Conservation (phyloP, 805 yeast genomes). For the Starmerella cellae region DNA sequence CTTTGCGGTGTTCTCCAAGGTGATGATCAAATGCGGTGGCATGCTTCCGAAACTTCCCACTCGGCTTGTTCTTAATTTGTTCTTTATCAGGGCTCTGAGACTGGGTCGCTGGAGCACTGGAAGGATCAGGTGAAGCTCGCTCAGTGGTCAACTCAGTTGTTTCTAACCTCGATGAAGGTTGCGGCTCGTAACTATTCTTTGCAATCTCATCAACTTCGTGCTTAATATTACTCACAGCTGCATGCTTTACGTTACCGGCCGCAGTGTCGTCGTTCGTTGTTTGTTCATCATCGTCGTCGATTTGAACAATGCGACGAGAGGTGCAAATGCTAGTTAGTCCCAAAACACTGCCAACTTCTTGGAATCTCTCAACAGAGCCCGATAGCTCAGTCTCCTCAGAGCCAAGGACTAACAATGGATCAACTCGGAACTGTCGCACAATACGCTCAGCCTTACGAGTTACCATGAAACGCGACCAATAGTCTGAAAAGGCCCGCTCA, state of each 20-base stretch:
- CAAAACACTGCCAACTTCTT: slow-evolving; percentile 27
- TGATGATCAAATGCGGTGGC: neutral
- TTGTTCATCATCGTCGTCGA: neutral
- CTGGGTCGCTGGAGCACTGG: too few species aligned
- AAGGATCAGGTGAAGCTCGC: too few species aligned
- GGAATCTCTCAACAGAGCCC: slow-evolving; percentile 23
- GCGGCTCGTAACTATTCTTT: neutral
- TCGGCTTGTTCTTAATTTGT: neutral
- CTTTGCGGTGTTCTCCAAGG: slow-evolving; percentile 1
- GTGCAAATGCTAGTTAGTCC: slow-evolving; percentile 30
- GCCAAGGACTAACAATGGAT: slow-evolving; percentile 36
- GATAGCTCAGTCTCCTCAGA: slow-evolving; percentile 29
- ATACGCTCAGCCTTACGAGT: slow-evolving; percentile 23
- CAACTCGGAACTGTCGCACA: slow-evolving; percentile 32
- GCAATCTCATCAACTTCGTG: neutral
- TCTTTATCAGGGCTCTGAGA: neutral
- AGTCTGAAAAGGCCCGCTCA: slow-evolving; percentile 20
- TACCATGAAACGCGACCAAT: slow-evolving; percentile 29
- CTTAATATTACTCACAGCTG: neutral
- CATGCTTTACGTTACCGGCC: neutral
- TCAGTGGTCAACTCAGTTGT: too few species aligned
- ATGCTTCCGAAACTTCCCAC: neutral
- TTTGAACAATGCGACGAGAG: slow-evolving; percentile 7
- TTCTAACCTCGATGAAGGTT: neutral
- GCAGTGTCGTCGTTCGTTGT: neutral